Conservation (phyloP, 345 rosid genomes). For the Linum tenue region DNA sequence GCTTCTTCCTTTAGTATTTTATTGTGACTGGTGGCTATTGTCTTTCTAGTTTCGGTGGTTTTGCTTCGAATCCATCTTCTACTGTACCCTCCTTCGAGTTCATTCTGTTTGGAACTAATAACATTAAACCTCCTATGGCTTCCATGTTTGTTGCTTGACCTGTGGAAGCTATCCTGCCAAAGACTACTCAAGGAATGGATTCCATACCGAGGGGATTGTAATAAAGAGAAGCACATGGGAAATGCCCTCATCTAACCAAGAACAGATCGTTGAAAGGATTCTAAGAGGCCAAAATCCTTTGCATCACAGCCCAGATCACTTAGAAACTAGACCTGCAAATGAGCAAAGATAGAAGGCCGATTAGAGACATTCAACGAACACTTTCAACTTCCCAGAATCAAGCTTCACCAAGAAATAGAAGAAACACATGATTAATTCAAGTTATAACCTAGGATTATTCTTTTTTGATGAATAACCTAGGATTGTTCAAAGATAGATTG, state of each 20-base stretch:
- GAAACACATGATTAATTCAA: too few species aligned
- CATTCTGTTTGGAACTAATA: constrained; percentile 32
- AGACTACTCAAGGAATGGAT: constrained; percentile 37
- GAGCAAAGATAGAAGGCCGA: not conserved
- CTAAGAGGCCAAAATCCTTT: too few species aligned
- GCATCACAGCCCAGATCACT: not conserved
- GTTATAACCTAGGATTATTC: too few species aligned
- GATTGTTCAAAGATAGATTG: too few species aligned
- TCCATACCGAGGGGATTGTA: constrained; percentile 52
- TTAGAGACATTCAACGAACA: not conserved
- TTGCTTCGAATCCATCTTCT: constrained; percentile 45
- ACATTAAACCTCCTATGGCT: constrained; percentile 27
- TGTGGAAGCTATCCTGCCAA: constrained; percentile 35
- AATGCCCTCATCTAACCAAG: constrained; percentile 27
- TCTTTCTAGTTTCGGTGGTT: too few species aligned
- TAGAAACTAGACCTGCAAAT: constrained; percentile 1
- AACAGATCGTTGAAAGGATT: not conserved
- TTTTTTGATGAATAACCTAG: too few species aligned
- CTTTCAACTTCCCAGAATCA: too few species aligned
- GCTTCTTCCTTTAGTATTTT: too few species aligned
- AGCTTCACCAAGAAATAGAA: too few species aligned
- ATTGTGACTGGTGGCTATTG: too few species aligned
- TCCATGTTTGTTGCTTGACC: constrained; percentile 19
- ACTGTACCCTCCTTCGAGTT: constrained; percentile 44
- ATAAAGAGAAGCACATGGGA: constrained; percentile 52